These are phyloP conservation scores for Eucalyptus erythrocorys DNA, from an alignment of 345 rosid species.

Conservation along the genomic window DNA sequence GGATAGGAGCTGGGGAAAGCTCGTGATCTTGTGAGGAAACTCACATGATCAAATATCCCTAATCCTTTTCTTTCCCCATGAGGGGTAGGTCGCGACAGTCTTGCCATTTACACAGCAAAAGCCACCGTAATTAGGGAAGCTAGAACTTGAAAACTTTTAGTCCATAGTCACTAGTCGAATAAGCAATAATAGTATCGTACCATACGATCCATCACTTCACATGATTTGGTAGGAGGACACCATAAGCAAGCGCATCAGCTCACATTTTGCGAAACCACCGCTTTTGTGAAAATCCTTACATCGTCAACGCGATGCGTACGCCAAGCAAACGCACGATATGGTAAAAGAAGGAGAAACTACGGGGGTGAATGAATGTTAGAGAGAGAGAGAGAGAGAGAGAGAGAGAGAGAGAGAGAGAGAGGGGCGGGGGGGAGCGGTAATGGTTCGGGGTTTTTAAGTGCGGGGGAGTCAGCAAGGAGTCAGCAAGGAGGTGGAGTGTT, in stretches of 20 bases:
- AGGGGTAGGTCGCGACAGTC: too few relatives aligned
- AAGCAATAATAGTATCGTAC: background rate
- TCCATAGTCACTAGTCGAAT: background rate
- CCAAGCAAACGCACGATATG: background rate
- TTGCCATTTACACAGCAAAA: background rate
- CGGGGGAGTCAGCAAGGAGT: too few relatives aligned
- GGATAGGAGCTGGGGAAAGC: too few relatives aligned
- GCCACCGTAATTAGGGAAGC: background rate
- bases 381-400: too few relatives aligned
- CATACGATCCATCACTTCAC: background rate
- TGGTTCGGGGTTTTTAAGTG: too few relatives aligned
- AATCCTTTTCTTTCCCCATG: too few relatives aligned
- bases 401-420: too few relatives aligned
- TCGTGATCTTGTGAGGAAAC: too few relatives aligned
- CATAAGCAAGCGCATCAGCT: too few relatives aligned
- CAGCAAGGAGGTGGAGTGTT: conserved; percentile 6
- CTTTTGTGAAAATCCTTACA: background rate
- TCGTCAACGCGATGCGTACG: background rate
- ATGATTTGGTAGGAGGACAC: too few relatives aligned
- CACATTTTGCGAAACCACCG: background rate
- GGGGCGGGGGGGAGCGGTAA: too few relatives aligned
- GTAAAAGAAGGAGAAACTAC: background rate
- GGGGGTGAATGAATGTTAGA: background rate
- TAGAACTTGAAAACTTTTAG: background rate
- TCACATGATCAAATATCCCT: too few relatives aligned